Base-by-base conservation (phyloP, 169 alveolate species). In the Cryptosporidium bovis region DNA sequence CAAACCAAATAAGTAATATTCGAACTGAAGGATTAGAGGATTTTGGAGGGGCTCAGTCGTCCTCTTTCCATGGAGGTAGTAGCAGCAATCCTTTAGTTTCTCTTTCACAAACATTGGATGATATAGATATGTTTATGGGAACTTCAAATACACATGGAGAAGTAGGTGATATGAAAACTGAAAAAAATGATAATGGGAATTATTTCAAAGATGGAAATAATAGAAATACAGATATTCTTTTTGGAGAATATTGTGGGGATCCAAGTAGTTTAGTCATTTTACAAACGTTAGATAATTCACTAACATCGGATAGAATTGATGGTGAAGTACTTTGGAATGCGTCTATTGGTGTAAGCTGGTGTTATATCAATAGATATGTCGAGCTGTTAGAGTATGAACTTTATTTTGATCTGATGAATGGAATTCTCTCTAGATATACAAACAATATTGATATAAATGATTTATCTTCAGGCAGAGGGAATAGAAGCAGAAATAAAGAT, bases 181-280 rank as follows among this genome's bases (percentile, higher is more conserved):
- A 69, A n/a, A 66, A 69, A 16, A 64, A 53, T 20, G 48, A 33
- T 1, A 53, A 71, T 13, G 67, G 53, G 12, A 44, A 24, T 15
- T 20, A 18, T 2, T 55, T 20, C 12, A 13, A 55, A 27, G n/a
- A 55, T 20, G 31, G 8, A 2, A 55, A 55, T 27, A 55, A 18
- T 55, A 20, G 12, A 20, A 55, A 55, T 55, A 0, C 64, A 1
- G 64, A 55, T 55, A 10, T 20, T 55, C 24, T 27, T 20, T 77
- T 77, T 77, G 87, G 87, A 24, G 87, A 77, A 40, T 77, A 77
- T 51, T 60, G 77, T 20, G 87, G 87, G 6, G 87, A 77, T 27
- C 87, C 87, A 24, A 77, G 87, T 40, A 77, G 87, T 60, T 36
- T 77, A 29, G 87, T 77, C 18, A 33, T 77, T 36, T 29, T 77